Base-by-base conservation (phyloP, 2,329 filamentous ascomycete species). In the Arachnomyces sp. region DNA sequence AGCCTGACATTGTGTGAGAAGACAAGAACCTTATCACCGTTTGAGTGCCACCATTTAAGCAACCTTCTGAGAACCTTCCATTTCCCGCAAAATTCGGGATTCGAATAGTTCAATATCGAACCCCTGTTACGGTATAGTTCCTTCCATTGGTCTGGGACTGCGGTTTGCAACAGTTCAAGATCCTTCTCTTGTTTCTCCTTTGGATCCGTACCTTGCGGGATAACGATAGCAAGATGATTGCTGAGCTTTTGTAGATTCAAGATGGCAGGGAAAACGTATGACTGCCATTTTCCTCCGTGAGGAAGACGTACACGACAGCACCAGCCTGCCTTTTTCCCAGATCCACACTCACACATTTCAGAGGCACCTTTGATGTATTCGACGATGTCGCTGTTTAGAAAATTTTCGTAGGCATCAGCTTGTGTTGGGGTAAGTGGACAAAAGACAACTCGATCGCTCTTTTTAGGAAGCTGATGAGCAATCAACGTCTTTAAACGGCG, bases 1-100 rank as follows among this genome's bases (percentile, higher is more conserved):
- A 98, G 69, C 2, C 85, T 78, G 3, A 96, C 88, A 44, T 84
- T 93, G 55, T 96, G 89, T 0, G 86, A 94, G 60, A 98, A 98
- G 2, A 98, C 83, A 0, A 98, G 74, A 1, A 95, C 92, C 62
- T 96, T 98, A 65, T 95, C 88, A 11, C 87, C 86, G 54, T 84
- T 88, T 11, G 76, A 72, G 56, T 95, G 78, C 92, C 92, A 98
- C 61, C 92, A 90, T 40, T 80, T 82, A 5, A 98, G 74, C 3
- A 98, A 69, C 52, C 86, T 89, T 59, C 82, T 86, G 21, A 98
- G 62, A 1, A 98, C 79, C 56, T 86, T 88, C 92, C 92, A 98
- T 63, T 98, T 98, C 3, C 92, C 92, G 55, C 92, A 98, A 49
- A 89, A 95, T 42, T 93, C 84, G 0, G 86, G 83, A 51, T 95